Evolutionary conservation across 768 basidiomycete species (phyloP).

Genomic region (Pilatotrama ljubarskyi): DNA sequence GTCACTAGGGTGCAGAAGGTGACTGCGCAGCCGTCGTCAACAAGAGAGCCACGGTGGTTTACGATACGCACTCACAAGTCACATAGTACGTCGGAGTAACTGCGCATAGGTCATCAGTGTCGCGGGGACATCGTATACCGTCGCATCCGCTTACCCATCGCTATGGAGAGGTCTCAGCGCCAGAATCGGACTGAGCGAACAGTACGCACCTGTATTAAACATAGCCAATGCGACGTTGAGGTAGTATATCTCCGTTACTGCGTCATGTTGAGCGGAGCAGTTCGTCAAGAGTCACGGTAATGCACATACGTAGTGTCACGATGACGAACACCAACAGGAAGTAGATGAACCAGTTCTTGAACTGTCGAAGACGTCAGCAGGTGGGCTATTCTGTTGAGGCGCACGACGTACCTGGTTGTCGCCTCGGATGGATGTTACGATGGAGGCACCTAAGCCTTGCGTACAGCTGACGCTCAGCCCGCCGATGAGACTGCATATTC

Average conservation of each 20-base stretch:
- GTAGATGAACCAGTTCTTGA: conserved; percentile 88
- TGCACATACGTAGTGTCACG: conserved; percentile 64
- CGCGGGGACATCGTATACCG: too few relatives aligned
- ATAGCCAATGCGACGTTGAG: conserved; percentile 90
- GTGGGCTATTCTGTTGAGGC: not conserved
- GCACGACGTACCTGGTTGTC: conserved; percentile 62
- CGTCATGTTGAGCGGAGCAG: not conserved
- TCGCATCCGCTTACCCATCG: conserved; percentile 51
- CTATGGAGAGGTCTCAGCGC: conserved; percentile 30
- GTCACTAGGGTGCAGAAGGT: conserved; percentile 82
- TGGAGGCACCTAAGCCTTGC: conserved; percentile 85
- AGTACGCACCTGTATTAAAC: conserved; percentile 74
- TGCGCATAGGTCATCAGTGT: conserved; percentile 28
- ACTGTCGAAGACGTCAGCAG: conserved; percentile 43
- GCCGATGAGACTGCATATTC: conserved; percentile 93
- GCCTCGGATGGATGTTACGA: conserved; percentile 71
- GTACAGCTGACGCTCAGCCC: conserved; percentile 91
- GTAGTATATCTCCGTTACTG: conserved; percentile 88
- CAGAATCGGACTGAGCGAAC: not conserved
- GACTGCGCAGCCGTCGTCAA: conserved; percentile 40
- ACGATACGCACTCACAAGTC: conserved; percentile 49
- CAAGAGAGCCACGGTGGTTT: too few relatives aligned
- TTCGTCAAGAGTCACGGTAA: not conserved
- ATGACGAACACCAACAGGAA: conserved; percentile 79
- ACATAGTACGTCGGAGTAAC: conserved; percentile 86